Percentiles rank a stretch among this genome's conserved stretches.
Conservation (phyloP, 1,284 basidiomycete species). For the Microstroma glucosiphilum region DNA sequence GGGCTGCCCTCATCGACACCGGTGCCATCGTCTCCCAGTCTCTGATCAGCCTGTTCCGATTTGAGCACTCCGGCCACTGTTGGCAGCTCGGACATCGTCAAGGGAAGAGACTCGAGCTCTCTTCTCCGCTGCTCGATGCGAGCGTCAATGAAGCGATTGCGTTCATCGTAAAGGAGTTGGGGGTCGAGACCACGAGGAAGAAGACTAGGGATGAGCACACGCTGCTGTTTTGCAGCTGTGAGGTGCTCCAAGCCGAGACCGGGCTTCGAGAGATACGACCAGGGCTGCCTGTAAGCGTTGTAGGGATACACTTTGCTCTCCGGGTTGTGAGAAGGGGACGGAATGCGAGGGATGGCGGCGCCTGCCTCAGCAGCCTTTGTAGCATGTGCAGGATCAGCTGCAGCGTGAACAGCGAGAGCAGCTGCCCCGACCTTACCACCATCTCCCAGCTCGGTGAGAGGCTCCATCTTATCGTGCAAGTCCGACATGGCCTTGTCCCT, state of each 20-base stretch:
- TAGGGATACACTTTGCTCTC: slow-evolving; percentile 84
- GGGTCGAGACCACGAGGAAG: slow-evolving; percentile 92
- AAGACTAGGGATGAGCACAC: slow-evolving; percentile 76
- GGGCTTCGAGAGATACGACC: slow-evolving; percentile 56
- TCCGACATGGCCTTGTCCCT: slow-evolving; percentile 18
- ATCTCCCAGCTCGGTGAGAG: slow-evolving; percentile 56
- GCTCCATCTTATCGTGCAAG: slow-evolving; percentile 54
- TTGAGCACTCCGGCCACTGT: slow-evolving; percentile 22
- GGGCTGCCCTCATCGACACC: slow-evolving; percentile 14
- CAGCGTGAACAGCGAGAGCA: slow-evolving; percentile 57
- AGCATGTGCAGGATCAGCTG: slow-evolving; percentile 57
- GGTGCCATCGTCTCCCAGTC: slow-evolving; percentile 19
- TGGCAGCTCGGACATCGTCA: slow-evolving; percentile 59
- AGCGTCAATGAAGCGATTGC: slow-evolving; percentile 82
- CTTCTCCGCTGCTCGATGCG: slow-evolving; percentile 81
- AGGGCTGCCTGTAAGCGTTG: slow-evolving; percentile 85
- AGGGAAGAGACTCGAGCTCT: slow-evolving; percentile 77
- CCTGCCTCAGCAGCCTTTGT: slow-evolving; percentile 19
- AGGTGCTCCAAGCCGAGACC: slow-evolving; percentile 32
- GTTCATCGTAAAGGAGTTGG: slow-evolving; percentile 79
- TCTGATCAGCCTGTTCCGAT: slow-evolving; percentile 25
- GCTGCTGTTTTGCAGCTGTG: slow-evolving; percentile 65
- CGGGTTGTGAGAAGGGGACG: slow-evolving; percentile 59
- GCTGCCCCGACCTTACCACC: slow-evolving; percentile 74
- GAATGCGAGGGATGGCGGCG: slow-evolving; percentile 22